A percentile compares a stretch with the other conserved stretches of the same genome.
Evolutionary conservation across 768 basidiomycete genomes (phyloP).

Genomic region (Pleurotus pulmonarius): DNA sequence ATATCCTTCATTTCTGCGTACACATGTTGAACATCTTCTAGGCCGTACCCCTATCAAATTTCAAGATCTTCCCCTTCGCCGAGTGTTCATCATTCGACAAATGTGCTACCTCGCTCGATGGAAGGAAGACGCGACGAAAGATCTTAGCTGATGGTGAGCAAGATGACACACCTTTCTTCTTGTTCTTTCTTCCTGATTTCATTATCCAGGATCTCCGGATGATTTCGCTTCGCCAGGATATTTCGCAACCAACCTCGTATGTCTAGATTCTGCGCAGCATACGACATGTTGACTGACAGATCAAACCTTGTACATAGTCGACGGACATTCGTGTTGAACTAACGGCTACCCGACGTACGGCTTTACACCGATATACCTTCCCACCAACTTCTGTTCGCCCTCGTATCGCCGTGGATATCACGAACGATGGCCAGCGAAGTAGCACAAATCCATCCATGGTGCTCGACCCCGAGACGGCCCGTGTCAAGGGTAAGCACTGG

Average conservation of each 20-base stretch:
- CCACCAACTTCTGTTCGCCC: constrained; percentile 43
- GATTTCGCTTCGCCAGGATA: constrained; percentile 65
- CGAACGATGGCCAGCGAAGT: constrained; percentile 57
- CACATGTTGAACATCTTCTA: constrained; percentile 14
- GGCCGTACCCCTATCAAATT: constrained; percentile 55
- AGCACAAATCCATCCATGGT: constrained; percentile 44
- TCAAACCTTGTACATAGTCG: constrained; percentile 28
- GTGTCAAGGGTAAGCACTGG: constrained; percentile 37
- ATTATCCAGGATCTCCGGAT: constrained; percentile 44
- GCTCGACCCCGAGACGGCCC: constrained; percentile 44
- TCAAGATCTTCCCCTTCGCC: constrained; percentile 56
- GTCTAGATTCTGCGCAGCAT: constrained; percentile 8
- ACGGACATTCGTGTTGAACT: constrained; percentile 56
- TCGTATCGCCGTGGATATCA: constrained; percentile 56
- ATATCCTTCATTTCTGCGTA: background rate
- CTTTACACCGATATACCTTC: constrained; percentile 58
- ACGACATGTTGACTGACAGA: too few species aligned
- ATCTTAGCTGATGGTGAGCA: constrained; percentile 44
- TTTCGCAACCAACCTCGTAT: constrained; percentile 57
- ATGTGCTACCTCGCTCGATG: constrained; percentile 43
- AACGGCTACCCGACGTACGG: constrained; percentile 55
- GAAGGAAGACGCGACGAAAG: constrained; percentile 46
- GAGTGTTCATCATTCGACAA: constrained; percentile 49
- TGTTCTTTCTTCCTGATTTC: too few species aligned
- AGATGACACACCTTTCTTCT: too few species aligned